These are phyloP conservation scores for Knufia fluminis DNA, from an alignment of 2,329 filamentous ascomycete species.

Conservation along the genomic window DNA sequence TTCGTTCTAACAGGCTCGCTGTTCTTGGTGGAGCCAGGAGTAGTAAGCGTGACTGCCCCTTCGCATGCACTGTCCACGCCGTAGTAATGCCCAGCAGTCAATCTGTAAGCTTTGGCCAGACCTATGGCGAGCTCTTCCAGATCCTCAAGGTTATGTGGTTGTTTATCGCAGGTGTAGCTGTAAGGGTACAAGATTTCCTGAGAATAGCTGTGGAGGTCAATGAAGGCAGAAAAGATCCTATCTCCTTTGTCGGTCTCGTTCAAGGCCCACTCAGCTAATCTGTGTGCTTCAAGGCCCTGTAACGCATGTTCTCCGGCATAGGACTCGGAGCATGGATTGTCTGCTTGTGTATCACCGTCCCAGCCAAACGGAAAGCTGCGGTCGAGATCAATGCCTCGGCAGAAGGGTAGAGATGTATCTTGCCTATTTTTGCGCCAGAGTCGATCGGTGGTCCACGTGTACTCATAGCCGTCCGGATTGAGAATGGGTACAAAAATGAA, in stretches of 20 bases:
- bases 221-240: slow-evolving; percentile 68
- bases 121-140: slow-evolving; percentile 82
- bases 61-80: slow-evolving; percentile 78
- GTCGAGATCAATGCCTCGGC: slow-evolving; percentile 80
- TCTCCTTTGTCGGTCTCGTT: slow-evolving; percentile 62
- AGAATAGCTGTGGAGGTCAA: slow-evolving; percentile 91
- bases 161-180: slow-evolving; percentile 67
- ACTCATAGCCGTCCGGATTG: slow-evolving; percentile 91
- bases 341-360: slow-evolving; percentile 57
- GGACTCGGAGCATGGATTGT: slow-evolving; percentile 82
- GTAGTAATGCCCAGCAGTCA: slow-evolving; percentile 67
- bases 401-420: slow-evolving; percentile 70
- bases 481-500: slow-evolving; percentile 78
- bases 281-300: slow-evolving; percentile 67
- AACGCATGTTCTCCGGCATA: slow-evolving; percentile 79
- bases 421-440: slow-evolving; percentile 94
- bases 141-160: slow-evolving; percentile 81
- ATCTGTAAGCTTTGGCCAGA: slow-evolving; percentile 76
- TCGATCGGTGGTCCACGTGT: slow-evolving; percentile 83
- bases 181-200: slow-evolving; percentile 93
- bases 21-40: slow-evolving; percentile 25
- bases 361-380: slow-evolving; percentile 78
- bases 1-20: slow-evolving; percentile 36
- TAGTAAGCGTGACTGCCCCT: slow-evolving; percentile 49
- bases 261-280: slow-evolving; percentile 70